Evolutionary conservation across 495 filamentous ascomycete genomes (phyloP).

Genomic region (Gamarada debralockiae): DNA sequence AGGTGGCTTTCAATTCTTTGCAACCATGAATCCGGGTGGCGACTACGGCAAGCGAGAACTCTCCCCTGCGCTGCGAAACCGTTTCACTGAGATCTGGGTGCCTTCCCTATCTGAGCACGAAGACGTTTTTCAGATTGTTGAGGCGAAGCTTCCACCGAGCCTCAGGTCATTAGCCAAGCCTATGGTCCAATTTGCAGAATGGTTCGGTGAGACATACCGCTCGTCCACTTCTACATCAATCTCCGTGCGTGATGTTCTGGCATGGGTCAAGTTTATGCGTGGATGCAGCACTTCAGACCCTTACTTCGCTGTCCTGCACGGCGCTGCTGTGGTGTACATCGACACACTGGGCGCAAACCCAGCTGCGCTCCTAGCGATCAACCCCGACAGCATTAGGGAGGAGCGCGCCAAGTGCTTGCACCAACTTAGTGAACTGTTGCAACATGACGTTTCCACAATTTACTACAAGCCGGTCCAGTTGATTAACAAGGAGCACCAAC

Average conservation of each 20-base stretch:
- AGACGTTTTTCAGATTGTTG: slow-evolving; percentile 84
- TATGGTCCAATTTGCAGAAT: slow-evolving; percentile 84
- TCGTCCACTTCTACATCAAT: slow-evolving; percentile 66
- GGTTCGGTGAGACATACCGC: slow-evolving; percentile 81
- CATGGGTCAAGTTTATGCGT: slow-evolving; percentile 95
- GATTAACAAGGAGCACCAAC: slow-evolving; percentile 30
- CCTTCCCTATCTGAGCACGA: slow-evolving; percentile 74
- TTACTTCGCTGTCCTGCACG: slow-evolving; percentile 66
- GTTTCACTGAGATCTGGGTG: slow-evolving; percentile 99
- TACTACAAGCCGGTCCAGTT: slow-evolving; percentile 43
- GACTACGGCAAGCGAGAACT: slow-evolving; percentile 98
- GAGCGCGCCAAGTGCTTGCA: slow-evolving; percentile 70
- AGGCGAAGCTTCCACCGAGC: slow-evolving; percentile 57
- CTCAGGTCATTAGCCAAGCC: slow-evolving; percentile 48
- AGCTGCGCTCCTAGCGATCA: slow-evolving; percentile 71
- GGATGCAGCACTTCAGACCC: slow-evolving; percentile 44
- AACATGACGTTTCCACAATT: slow-evolving; percentile 53
- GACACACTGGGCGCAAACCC: slow-evolving; percentile 94
- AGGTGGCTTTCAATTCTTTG: slow-evolving; percentile 91
- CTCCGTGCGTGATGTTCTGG: slow-evolving; percentile 85
- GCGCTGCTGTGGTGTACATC: slow-evolving; percentile 92
- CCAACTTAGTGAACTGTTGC: slow-evolving; percentile 64
- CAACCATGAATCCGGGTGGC: slow-evolving; percentile 98
- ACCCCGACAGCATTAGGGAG: slow-evolving; percentile 47
- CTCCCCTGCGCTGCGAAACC: slow-evolving; percentile 89